Base-by-base conservation (phyloP, 108 stramenopile genomes). In the Asterionellopsis glacialis region DNA sequence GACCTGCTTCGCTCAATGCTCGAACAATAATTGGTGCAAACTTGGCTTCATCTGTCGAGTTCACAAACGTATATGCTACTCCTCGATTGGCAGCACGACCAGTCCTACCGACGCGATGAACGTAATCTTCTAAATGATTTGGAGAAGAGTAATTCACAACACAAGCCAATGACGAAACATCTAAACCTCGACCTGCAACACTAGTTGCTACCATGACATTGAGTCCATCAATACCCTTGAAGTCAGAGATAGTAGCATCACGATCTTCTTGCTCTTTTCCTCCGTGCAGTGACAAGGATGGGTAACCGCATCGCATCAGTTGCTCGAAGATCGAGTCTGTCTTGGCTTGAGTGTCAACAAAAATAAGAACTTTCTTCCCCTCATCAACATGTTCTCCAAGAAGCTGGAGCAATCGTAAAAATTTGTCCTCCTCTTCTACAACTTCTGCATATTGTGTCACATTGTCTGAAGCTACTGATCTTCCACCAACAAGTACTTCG, bases 191-290 rank as follows among this genome's bases (percentile, higher is more conserved):
- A 26, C 93, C 96, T 9, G 96, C 96, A 23, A 97, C 97, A 33
- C 78, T 70, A 9, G 98, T 98, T 22, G 96, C 98, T 1, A 98
- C 95, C 55, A 99, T 69, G 6, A 99, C 76, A 61, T 77, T 75
- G 9, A 87, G 83, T 11, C 89, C 89, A 65, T 83, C 91, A 18
- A 70, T 80, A 9, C 82, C 67, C 79, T 98, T 97, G 76, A 99
- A 98, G 63, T 99, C 99, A 0, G 87, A 80, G 61, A 99, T 94
- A 12, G 97, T 98, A n/a, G 85, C 90, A 74, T 98, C 98, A 0
- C 99, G 82, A 75, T 99, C 99, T 59, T 94, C 91, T 74, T 99
- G 99, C 53, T 99, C 99, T 81, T 96, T 98, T 2, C 98, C 99
- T 9, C 98, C 99, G 69, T 99, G 99, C 41, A 99, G 78, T 26